Conservation (phyloP, 208 protist species). For the Acanthamoeba triangularis region DNA sequence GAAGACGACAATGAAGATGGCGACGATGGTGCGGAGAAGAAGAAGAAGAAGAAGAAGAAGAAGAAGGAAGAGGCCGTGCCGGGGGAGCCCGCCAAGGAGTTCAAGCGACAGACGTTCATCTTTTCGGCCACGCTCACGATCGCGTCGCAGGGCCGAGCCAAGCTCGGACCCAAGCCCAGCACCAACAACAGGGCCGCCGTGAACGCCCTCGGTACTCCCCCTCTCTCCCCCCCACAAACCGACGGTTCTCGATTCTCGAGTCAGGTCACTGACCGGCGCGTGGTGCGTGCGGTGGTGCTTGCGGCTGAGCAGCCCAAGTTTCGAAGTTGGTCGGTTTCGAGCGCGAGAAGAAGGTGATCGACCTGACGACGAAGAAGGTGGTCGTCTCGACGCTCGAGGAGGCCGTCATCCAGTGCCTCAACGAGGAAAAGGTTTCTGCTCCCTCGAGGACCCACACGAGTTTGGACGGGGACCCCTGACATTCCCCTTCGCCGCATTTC, state of each 20-base stretch:
- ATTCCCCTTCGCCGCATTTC: background rate
- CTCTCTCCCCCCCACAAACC: too few species aligned
- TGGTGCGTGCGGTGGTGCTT: background rate
- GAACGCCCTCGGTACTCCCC: background rate
- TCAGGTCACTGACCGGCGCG: background rate
- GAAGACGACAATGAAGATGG: background rate
- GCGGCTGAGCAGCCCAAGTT: constrained; percentile 29
- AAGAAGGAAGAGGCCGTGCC: background rate
- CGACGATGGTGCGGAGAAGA: constrained; percentile 45
- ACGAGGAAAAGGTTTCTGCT: constrained; percentile 93
- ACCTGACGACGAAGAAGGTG: constrained; percentile 90
- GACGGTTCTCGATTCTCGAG: background rate
- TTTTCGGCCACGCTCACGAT: constrained; percentile 91
- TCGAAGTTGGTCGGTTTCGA: constrained; percentile 83
- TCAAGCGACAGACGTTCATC: constrained; percentile 90
- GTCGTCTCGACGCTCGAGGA: constrained; percentile 94
- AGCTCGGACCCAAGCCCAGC: constrained; percentile 54
- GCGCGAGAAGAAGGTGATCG: constrained; percentile 92
- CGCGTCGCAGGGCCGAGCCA: constrained; percentile 30
- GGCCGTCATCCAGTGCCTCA: constrained; percentile 94
- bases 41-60: constrained; percentile 49
- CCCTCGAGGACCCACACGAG: too few species aligned
- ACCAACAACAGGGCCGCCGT: constrained; percentile 1
- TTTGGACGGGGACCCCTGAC: background rate
- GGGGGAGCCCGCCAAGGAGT: background rate